Evolutionary conservation across 2,329 filamentous ascomycete genomes (phyloP).

Genomic region (Atkinsonella hypoxylon): DNA sequence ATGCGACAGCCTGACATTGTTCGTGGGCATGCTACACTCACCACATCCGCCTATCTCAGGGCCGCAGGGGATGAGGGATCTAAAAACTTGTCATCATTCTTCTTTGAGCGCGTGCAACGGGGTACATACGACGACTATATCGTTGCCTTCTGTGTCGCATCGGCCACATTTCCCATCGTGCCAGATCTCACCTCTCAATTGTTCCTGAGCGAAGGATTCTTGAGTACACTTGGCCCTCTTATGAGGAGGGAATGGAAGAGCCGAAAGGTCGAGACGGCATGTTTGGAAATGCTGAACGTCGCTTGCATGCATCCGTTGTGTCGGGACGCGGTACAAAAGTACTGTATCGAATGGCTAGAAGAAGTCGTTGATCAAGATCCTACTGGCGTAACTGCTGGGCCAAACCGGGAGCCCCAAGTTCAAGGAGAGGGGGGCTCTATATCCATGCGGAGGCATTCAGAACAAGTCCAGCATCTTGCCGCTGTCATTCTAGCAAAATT

Average conservation of each 20-base stretch:
- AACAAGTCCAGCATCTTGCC: conserved; percentile 51
- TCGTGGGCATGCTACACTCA: conserved; percentile 69
- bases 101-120: conserved; percentile 57
- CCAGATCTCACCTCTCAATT: conserved; percentile 63
- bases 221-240: conserved; percentile 62
- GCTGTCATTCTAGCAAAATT: conserved; percentile 68
- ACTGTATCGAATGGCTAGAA: conserved; percentile 79
- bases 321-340: conserved; percentile 70
- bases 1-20: conserved; percentile 64
- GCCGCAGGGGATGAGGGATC: conserved; percentile 60
- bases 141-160: conserved; percentile 84
- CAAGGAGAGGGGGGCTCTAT: conserved; percentile 48
- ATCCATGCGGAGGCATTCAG: conserved; percentile 47
- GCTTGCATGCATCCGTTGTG: conserved; percentile 79
- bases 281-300: conserved; percentile 80
- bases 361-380: conserved; percentile 66
- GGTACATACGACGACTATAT: conserved; percentile 82
- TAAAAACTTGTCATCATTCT: conserved; percentile 59
- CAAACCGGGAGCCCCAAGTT: conserved; percentile 42
- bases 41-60: conserved; percentile 74
- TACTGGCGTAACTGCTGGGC: conserved; percentile 37
- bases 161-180: conserved; percentile 76
- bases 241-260: conserved; percentile 76
- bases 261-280: conserved; percentile 72
- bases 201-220: conserved; percentile 82